These are phyloP conservation scores for Pelargonium citronellum DNA, from an alignment of 441 rosid species.

Conservation along the genomic window DNA sequence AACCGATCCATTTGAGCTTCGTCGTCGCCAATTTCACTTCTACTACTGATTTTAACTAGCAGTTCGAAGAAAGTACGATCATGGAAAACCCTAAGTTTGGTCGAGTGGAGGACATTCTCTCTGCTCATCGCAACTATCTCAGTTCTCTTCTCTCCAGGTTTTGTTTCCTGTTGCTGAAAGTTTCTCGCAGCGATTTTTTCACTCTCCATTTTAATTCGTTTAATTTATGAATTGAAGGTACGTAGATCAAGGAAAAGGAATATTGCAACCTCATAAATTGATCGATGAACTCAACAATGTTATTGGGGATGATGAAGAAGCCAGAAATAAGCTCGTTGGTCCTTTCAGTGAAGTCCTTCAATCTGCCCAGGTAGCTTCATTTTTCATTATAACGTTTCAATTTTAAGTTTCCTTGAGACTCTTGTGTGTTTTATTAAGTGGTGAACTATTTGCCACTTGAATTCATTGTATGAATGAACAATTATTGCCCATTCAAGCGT, in stretches of 20 bases:
- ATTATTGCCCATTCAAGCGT: too few species aligned
- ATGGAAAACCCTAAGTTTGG: constrained; percentile 50
- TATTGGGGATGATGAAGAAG: constrained; percentile 42
- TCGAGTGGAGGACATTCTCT: constrained; percentile 71
- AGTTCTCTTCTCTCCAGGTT: constrained; percentile 92
- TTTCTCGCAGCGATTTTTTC: background rate
- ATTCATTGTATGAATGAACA: too few species aligned
- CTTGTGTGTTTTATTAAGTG: background rate
- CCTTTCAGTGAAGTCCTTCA: constrained; percentile 72
- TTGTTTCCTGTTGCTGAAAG: background rate
- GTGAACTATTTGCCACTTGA: background rate
- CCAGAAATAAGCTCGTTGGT: constrained; percentile 38
- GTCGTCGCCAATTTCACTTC: too few species aligned
- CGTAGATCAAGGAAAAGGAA: constrained; percentile 86
- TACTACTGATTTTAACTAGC: too few species aligned
- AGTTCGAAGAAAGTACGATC: background rate
- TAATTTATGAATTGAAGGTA: constrained; percentile 45
- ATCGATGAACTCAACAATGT: constrained; percentile 71
- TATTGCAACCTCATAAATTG: constrained; percentile 78
- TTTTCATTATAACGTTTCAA: background rate
- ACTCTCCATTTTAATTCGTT: background rate
- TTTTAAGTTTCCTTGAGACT: background rate
- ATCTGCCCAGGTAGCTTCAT: constrained; percentile 55
- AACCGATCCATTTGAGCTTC: too few species aligned
- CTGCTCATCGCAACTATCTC: constrained; percentile 78